These are phyloP conservation scores for Globisporangium irregulare DNA, from an alignment of 352 stramenopile species.

Conservation along the genomic window DNA sequence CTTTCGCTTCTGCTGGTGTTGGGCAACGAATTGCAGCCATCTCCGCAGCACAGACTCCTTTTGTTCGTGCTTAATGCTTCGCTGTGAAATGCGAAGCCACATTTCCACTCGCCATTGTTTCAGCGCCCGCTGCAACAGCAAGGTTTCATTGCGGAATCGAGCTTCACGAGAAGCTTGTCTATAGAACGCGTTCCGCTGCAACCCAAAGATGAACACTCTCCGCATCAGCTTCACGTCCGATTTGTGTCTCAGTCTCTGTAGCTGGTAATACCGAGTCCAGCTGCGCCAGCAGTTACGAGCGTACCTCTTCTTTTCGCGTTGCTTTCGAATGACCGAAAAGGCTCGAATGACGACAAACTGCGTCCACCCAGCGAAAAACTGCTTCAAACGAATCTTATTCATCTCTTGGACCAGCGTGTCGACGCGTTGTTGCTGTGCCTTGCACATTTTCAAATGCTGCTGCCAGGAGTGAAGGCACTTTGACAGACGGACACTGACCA, in stretches of 20 bases:
- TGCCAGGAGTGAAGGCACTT: conserved; percentile 11
- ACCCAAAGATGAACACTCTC: conserved; percentile 6
- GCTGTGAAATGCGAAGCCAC: conserved; percentile 9
- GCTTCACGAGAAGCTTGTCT: conserved; percentile 3
- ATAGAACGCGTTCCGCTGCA: not conserved
- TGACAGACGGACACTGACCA: conserved; percentile 7
- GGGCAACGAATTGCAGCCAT: conserved; percentile 8
- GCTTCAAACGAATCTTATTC: not conserved
- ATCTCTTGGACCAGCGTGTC: not conserved
- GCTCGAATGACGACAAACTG: conserved; percentile 9
- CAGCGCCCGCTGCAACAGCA: not conserved
- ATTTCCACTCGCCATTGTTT: conserved; percentile 14
- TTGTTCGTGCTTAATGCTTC: not conserved
- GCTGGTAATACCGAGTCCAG: not conserved
- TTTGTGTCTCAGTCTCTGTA: not conserved
- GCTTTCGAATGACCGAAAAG: conserved; percentile 3
- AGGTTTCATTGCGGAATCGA: not conserved
- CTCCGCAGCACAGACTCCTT: not conserved
- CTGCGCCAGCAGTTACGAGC: not conserved
- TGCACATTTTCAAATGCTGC: not conserved
- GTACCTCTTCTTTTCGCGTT: not conserved
- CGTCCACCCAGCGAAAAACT: conserved; percentile 10
- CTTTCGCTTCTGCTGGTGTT: conserved; percentile 2
- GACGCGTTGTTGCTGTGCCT: not conserved
- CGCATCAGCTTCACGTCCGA: not conserved